Percentiles rank a stretch among this genome's conserved stretches.
Evolutionary conservation across 2,329 filamentous ascomycete species (phyloP).

Genomic region (Botryotinia globosa): DNA sequence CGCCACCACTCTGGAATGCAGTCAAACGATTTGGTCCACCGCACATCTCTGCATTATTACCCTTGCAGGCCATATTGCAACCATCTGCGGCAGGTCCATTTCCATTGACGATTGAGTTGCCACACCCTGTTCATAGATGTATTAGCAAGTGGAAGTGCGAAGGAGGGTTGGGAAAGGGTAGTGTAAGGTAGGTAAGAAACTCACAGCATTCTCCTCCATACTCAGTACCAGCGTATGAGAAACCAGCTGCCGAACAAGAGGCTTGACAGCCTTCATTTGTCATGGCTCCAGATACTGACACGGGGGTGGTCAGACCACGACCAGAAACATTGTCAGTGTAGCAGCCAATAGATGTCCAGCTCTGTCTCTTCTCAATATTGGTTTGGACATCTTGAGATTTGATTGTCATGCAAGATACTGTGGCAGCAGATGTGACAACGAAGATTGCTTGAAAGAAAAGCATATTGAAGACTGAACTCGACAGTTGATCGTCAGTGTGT

Average conservation of each 20-base stretch:
- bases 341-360: slow-evolving; percentile 20
- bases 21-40: slow-evolving; percentile 27
- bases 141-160: not conserved
- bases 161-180: not conserved
- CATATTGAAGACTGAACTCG: not conserved
- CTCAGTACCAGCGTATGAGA: slow-evolving; percentile 25
- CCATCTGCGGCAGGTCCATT: slow-evolving; percentile 26
- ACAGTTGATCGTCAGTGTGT: not conserved
- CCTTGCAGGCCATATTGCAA: slow-evolving; percentile 36
- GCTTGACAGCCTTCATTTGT: slow-evolving; percentile 25
- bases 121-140: slow-evolving; percentile 23
- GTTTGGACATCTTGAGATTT: slow-evolving; percentile 3
- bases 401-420: not conserved
- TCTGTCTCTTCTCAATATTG: slow-evolving; percentile 1
- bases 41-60: slow-evolving; percentile 31
- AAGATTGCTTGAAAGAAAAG: not conserved
- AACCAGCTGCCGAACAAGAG: slow-evolving; percentile 21
- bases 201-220: slow-evolving; percentile 29
- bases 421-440: not conserved
- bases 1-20: slow-evolving; percentile 7
- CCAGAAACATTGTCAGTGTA: slow-evolving; percentile 21
- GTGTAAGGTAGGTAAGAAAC: not conserved
- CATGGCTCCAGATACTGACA: slow-evolving; percentile 21
- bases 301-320: slow-evolving; percentile 7
- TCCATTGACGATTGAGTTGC: slow-evolving; percentile 26